Base-by-base conservation (phyloP, 192 early-diverging fungal genomes). In the Mortierella claussenii region DNA sequence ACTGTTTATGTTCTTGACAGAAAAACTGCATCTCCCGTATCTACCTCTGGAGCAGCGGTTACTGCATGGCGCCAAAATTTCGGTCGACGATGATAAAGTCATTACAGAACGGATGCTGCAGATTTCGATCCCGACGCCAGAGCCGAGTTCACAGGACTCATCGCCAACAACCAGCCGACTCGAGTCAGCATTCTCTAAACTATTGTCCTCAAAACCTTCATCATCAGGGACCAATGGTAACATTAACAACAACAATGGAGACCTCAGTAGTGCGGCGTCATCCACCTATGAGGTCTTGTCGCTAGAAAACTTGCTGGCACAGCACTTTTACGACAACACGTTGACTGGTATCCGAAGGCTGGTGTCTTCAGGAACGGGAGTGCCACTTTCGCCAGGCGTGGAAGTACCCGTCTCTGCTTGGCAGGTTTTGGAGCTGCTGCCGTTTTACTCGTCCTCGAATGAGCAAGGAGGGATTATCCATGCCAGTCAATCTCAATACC, bases 401-500 rank as follows among this genome's bases (percentile, higher is more conserved):
- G 80, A 83, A 34, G 82, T 89, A 9, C 81, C 78, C 18, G 89
- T 89, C 4, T 85, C 86, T 36, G 90, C 90, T 12, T 92, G 90
- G 90, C 87, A 90, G 58, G 83, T 89, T 11, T 56, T 92, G 32
- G 85, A 90, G 37, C 68, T 92, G 26, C 66, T 89, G 9, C 90
- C 90, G 0, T 92, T 92, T 65, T 92, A 92, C 60, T 87, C 84
- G 17, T 86, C 86, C 17, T 81, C 82, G 42, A 92, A 87, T 80
- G 90, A 92, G 61, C 80, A 83, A 60, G 89, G 88, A 28, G 82
- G 81, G 23, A 53, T 58, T 4, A 80, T 80, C 10, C 56, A 74
- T 1, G 80, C 82, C 18, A 51, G 55, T 24, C 75, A 79, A 13
- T 81, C 82, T 0, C 81, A 83, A 45, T 92, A 87, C 51, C 89